phyloP scores from a whole-genome alignment of 208 protist genomes.

The Novymonas esmeraldas region DNA sequence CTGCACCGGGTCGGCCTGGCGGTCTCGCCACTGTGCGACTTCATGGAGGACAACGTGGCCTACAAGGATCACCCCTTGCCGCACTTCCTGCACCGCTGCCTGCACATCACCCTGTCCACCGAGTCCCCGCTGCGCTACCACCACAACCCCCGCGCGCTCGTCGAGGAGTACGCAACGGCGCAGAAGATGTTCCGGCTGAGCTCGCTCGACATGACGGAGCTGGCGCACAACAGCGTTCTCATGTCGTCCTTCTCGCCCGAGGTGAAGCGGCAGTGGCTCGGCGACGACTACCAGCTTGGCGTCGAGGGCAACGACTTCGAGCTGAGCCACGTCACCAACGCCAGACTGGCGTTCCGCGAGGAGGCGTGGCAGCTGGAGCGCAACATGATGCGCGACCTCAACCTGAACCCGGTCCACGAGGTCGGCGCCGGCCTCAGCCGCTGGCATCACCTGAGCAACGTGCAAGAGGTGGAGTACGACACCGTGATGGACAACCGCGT shows the following conservation, averaged over 20 bases:
- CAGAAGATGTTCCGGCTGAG: slow-evolving; percentile 87
- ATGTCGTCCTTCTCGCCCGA: slow-evolving; percentile 81
- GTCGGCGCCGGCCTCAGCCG: slow-evolving; percentile 53
- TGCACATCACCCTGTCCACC: slow-evolving; percentile 97
- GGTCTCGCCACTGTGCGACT: slow-evolving; percentile 97
- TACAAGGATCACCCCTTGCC: slow-evolving; percentile 96
- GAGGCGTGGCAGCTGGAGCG: slow-evolving; percentile 83
- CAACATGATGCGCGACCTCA: slow-evolving; percentile 81
- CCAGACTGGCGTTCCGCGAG: slow-evolving; percentile 85
- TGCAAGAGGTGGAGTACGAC: slow-evolving; percentile 88
- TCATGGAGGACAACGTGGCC: slow-evolving; percentile 93
- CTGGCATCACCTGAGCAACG: slow-evolving; percentile 84
- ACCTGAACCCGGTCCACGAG: slow-evolving; percentile 53
- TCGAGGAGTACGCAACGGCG: slow-evolving; percentile 92
- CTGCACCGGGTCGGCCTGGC: slow-evolving; percentile 96
- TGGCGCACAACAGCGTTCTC: slow-evolving; percentile 88
- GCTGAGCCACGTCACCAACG: slow-evolving; percentile 81
- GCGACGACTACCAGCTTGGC: slow-evolving; percentile 63
- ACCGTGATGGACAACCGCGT: slow-evolving; percentile 83
- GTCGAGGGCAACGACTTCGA: slow-evolving; percentile 78
- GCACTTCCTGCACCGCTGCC: slow-evolving; percentile 94
- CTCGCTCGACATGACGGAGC: slow-evolving; percentile 88
- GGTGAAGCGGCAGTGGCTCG: slow-evolving; percentile 84
- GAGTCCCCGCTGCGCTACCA: slow-evolving; percentile 95
- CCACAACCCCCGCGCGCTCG: slow-evolving; percentile 68